Conservation (phyloP, 768 basidiomycete species). For the Hericium alpestre region DNA sequence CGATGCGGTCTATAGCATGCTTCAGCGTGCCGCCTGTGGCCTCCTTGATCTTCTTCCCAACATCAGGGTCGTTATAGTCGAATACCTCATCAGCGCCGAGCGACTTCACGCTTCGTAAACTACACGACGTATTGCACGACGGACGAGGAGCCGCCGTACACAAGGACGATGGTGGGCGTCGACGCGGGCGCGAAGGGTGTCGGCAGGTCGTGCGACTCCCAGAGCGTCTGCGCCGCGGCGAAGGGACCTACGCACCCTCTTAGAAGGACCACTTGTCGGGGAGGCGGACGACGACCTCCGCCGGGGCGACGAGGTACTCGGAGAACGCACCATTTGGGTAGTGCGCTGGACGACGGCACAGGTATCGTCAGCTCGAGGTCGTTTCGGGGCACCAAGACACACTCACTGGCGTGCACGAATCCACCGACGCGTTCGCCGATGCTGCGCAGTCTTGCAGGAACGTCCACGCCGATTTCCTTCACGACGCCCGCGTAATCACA, state of each 20-base stretch:
- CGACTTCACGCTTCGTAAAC: slow-evolving; percentile 21
- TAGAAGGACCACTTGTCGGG: slow-evolving; percentile 9
- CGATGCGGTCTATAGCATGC: slow-evolving; percentile 12
- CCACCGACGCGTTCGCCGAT: slow-evolving; percentile 11
- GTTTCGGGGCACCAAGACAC: no score
- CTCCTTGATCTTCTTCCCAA: slow-evolving; percentile 16
- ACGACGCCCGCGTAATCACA: slow-evolving; percentile 10
- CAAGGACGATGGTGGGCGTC: not conserved
- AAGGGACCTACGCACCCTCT: slow-evolving; percentile 9
- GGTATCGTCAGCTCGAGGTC: no score
- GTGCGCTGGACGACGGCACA: not conserved
- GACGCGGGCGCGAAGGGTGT: slow-evolving; percentile 1
- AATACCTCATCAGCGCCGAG: slow-evolving; percentile 25
- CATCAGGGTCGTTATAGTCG: slow-evolving; percentile 18
- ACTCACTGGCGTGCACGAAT: not conserved
- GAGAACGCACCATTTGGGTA: slow-evolving; percentile 3
- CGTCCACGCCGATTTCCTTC: slow-evolving; percentile 6
- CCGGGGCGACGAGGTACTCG: slow-evolving; percentile 6
- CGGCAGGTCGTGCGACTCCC: slow-evolving; percentile 6
- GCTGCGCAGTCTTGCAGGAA: slow-evolving; percentile 3
- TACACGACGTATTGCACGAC: slow-evolving; percentile 26
- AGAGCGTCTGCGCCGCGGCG: slow-evolving; percentile 9
- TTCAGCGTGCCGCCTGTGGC: slow-evolving; percentile 11
- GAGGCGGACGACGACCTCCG: slow-evolving; percentile 2
- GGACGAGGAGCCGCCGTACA: slow-evolving; percentile 17